Evolutionary conservation across 2,329 filamentous ascomycete species (phyloP), one percentile per base, ranked within the genome.

Genomic region (Fusarium buxicola): DNA sequence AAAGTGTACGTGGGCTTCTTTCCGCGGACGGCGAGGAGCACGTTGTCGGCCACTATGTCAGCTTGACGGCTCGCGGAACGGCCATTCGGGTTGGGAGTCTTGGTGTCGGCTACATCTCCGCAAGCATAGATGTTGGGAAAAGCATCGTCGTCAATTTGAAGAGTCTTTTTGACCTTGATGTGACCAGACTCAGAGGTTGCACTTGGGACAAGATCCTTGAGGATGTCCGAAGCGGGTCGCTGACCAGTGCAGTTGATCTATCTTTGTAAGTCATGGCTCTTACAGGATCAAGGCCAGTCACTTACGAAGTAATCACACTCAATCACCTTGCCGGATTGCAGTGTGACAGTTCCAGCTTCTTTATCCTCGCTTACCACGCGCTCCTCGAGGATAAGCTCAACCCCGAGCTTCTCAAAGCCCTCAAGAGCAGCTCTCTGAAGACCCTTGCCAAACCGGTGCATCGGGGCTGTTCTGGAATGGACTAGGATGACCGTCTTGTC

Each of bases 181-280:
- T 82, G 80, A 2, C 82, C 82, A 0, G 79, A 80, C 4, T 73
- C 62, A 0, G 81, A 78, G 51, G 87, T 78, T 4, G 78, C 75
- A 1, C 68, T 52, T 0, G 82, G 80, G 2, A 79, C 78, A 7
- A 86, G 69, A 7, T 40, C 41, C 3, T 74, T 59, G 7, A 89
- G 53, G 11, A 89, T 67, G 0, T 74, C 69, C 0, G 85, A 86
- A n/a, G 82, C 80, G 0, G 87, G 86, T 16, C 74, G 79, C 68
- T 89, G 86, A 2, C 88, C 87, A 0, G 81, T 84, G 58, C 86
- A 88, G 49, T 83, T 81, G 49, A 89, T 80, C 84, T 87, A 56
- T 7, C 9, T 3, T 18, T 32, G 34, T 67, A 38, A 51, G 34
- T 38, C 12, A 41, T 34, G 16, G 25, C 18, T 18, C 3, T 27